Evolutionary conservation across 2,329 filamentous ascomycete species (phyloP).

Genomic region (Xylariaceae sp.): DNA sequence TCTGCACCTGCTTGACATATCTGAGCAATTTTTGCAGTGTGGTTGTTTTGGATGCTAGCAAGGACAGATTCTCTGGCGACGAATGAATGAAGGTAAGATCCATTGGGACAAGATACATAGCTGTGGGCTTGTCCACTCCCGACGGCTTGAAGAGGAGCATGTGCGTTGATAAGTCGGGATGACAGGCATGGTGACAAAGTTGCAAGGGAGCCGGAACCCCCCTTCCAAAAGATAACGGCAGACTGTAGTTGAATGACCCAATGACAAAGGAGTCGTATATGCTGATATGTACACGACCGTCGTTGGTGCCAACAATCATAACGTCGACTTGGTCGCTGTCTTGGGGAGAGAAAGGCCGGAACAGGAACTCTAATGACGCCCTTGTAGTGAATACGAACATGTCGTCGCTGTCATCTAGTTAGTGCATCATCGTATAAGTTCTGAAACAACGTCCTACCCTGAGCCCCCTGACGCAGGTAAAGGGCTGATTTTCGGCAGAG

Average conservation of each 20-base stretch:
- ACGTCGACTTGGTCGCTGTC: conserved; percentile 78
- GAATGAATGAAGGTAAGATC: conserved; percentile 82
- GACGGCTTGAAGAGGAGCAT: conserved; percentile 64
- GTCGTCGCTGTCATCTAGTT: conserved; percentile 50
- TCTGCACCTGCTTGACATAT: conserved; percentile 80
- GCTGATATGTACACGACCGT: conserved; percentile 73
- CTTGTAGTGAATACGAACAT: conserved; percentile 69
- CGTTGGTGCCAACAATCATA: conserved; percentile 72
- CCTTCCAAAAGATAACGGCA: conserved; percentile 35
- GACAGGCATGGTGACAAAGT: conserved; percentile 66
- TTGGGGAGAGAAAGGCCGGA: conserved; percentile 62
- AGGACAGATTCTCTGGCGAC: conserved; percentile 77
- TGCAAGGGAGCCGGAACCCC: conserved; percentile 34
- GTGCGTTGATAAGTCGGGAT: conserved; percentile 76
- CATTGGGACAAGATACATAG: conserved; percentile 70
- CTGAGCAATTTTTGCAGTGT: conserved; percentile 83
- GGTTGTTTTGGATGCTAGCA: conserved; percentile 84
- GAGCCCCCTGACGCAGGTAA: conserved; percentile 66
- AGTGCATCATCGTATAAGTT: conserved; percentile 17
- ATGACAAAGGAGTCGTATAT: conserved; percentile 87
- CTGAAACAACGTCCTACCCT: conserved; percentile 51
- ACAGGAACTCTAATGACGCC: conserved; percentile 70
- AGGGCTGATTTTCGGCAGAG: conserved; percentile 75
- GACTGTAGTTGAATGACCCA: conserved; percentile 62
- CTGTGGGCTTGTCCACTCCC: conserved; percentile 41